Percentiles rank a stretch among this genome's conserved stretches.
Evolutionary conservation across 306 rosid genomes (phyloP).

Genomic region (Trifolium dubium): DNA sequence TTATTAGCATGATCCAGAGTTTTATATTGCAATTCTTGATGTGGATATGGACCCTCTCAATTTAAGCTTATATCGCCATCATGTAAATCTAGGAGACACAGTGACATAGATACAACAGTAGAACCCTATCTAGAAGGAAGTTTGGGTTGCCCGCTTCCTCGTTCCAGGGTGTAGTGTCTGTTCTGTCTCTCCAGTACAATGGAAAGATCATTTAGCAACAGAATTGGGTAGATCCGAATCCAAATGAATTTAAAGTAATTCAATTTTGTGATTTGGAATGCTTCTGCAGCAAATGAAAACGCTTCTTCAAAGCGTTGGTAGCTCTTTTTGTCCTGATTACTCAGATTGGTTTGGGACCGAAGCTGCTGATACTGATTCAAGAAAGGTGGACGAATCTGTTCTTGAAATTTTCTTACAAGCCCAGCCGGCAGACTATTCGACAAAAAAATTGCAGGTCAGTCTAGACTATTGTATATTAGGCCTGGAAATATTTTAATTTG

Average conservation of each 20-base stretch:
- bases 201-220: conserved; percentile 24
- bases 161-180: conserved; percentile 26
- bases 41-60: conserved; percentile 33
- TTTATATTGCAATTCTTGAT: conserved; percentile 26
- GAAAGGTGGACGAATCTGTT: conserved; percentile 72
- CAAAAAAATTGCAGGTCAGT: conserved; percentile 84
- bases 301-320: conserved; percentile 75
- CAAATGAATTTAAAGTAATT: conserved; percentile 25
- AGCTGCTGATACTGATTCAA: conserved; percentile 65
- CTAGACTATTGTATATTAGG: conserved; percentile 34
- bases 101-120: conserved; percentile 15
- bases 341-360: conserved; percentile 80
- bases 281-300: conserved; percentile 83
- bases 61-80: conserved; percentile 28
- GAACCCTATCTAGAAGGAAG: conserved; percentile 33
- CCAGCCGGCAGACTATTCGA: conserved; percentile 77
- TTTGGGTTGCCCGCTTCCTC: conserved; percentile 32
- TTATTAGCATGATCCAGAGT: conserved; percentile 11
- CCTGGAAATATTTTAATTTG: conserved; percentile 5
- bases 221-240: conserved; percentile 33
- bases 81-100: conserved; percentile 31
- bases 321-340: conserved; percentile 75
- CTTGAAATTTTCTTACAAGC: conserved; percentile 78
- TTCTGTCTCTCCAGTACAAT: conserved; percentile 19
- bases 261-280: conserved; percentile 33